Evolutionary conservation across 768 basidiomycete species (phyloP).

Genomic region (Pseudohyphozyma bogoriensis): DNA sequence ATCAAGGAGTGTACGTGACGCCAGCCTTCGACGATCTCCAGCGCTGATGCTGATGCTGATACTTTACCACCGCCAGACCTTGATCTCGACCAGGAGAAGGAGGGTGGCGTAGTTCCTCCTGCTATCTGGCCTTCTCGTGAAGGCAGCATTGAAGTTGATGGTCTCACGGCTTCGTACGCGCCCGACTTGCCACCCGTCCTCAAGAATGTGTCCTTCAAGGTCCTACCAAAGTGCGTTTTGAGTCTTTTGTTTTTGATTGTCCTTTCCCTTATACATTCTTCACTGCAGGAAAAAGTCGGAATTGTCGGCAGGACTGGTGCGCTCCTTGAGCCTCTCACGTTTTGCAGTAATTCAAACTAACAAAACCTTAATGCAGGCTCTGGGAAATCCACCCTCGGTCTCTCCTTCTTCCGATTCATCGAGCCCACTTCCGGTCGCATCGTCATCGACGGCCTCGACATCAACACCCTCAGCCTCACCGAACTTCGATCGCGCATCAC

Average conservation of each 20-base stretch:
- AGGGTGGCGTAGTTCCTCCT: slow-evolving; percentile 38
- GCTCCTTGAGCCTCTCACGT: too few species aligned
- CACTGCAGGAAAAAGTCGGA: slow-evolving; percentile 41
- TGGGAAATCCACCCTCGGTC: slow-evolving; percentile 37
- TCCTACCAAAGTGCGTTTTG: slow-evolving; percentile 28
- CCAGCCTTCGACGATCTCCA: background rate
- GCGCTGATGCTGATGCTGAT: too few species aligned
- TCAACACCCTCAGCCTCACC: slow-evolving; percentile 36
- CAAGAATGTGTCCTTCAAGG: slow-evolving; percentile 34
- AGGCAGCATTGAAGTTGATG: slow-evolving; percentile 38
- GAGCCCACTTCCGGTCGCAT: slow-evolving; percentile 37
- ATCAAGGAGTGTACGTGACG: slow-evolving; percentile 34
- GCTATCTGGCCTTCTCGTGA: slow-evolving; percentile 40
- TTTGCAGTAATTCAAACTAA: too few species aligned
- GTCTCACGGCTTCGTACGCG: slow-evolving; percentile 35
- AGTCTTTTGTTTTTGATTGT: too few species aligned
- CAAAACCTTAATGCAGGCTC: slow-evolving; percentile 7
- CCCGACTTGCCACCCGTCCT: slow-evolving; percentile 39
- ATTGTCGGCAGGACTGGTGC: slow-evolving; percentile 55
- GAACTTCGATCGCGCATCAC: slow-evolving; percentile 65
- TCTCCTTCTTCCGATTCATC: slow-evolving; percentile 43
- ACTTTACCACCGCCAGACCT: slow-evolving; percentile 44
- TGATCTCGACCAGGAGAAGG: slow-evolving; percentile 21
- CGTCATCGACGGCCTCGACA: slow-evolving; percentile 41
- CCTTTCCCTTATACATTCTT: too few species aligned